Evolutionary conservation across 2,329 filamentous ascomycete genomes (phyloP).

Genomic region (Rutstroemia sp.): DNA sequence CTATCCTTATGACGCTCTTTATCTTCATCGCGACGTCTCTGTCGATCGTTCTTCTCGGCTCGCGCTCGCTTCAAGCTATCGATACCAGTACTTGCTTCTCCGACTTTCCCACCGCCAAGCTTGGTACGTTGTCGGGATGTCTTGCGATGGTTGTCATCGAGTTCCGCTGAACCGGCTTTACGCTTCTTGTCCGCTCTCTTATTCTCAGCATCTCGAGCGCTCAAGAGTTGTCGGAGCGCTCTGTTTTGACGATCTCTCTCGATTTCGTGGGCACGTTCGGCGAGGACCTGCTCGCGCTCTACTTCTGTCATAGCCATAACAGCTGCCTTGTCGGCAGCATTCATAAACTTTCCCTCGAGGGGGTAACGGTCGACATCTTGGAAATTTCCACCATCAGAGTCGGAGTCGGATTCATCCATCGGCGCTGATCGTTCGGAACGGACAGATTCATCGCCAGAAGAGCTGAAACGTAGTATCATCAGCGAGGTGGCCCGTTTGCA

Average conservation of each 20-base stretch:
- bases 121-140: conserved; percentile 64
- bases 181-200: conserved; percentile 56
- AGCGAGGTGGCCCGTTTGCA: not conserved
- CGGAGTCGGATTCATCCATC: conserved; percentile 87
- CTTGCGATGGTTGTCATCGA: conserved; percentile 72
- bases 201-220: conserved; percentile 55
- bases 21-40: conserved; percentile 55
- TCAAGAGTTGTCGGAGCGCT: conserved; percentile 70
- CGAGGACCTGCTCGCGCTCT: conserved; percentile 82
- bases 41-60: conserved; percentile 57
- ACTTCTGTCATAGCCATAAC: conserved; percentile 87
- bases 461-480: conserved; percentile 40
- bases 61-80: conserved; percentile 58
- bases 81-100: conserved; percentile 64
- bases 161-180: conserved; percentile 69
- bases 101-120: conserved; percentile 56
- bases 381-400: conserved; percentile 48
- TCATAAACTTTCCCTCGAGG: conserved; percentile 78
- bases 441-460: conserved; percentile 60
- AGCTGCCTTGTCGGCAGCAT: conserved; percentile 62
- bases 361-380: conserved; percentile 64
- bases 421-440: conserved; percentile 74
- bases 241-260: conserved; percentile 76
- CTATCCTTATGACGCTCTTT: conserved; percentile 44
- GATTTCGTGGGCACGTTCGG: conserved; percentile 76